These are phyloP conservation scores for Ustilago curta DNA, from an alignment of 1,284 basidiomycete genomes.

Conservation along the genomic window DNA sequence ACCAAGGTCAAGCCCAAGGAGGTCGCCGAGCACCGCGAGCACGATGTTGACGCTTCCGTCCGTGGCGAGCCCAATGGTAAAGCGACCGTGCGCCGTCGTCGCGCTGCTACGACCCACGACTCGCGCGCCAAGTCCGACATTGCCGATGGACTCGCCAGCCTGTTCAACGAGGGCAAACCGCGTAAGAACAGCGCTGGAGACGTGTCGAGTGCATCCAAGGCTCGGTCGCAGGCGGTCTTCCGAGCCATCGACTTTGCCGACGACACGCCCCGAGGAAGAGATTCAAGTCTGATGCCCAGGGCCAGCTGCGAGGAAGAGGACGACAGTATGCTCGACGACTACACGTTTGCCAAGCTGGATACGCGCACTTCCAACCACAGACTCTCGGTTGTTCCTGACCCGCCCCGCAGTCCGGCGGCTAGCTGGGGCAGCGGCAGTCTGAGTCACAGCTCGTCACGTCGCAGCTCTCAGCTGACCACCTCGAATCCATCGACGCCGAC, in stretches of 20 bases:
- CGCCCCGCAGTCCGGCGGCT: constrained; percentile 21
- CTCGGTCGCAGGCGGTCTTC: constrained; percentile 19
- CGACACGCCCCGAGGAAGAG: constrained; percentile 47
- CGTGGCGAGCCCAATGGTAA: not conserved
- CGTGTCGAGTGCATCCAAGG: not conserved
- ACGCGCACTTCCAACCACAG: constrained; percentile 34
- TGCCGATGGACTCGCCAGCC: constrained; percentile 20
- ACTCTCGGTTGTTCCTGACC: constrained; percentile 22
- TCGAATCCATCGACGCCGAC: constrained; percentile 30
- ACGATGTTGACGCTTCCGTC: too few relatives aligned
- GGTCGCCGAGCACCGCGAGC: not conserved
- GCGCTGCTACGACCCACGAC: constrained; percentile 17
- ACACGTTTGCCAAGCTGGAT: constrained; percentile 32
- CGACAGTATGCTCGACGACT: constrained; percentile 39
- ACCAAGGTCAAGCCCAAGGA: constrained; percentile 33
- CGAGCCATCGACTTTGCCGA: constrained; percentile 43
- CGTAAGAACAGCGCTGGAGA: constrained; percentile 16
- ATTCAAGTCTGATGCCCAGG: constrained; percentile 11
- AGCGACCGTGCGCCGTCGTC: constrained; percentile 11
- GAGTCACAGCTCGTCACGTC: constrained; percentile 20
- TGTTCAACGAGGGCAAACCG: constrained; percentile 31
- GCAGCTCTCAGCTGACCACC: constrained; percentile 32
- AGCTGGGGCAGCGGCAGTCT: constrained; percentile 20
- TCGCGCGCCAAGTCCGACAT: constrained; percentile 42
- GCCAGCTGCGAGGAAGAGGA: constrained; percentile 21